phyloP scores from a whole-genome alignment of 306 rosid species.

The Ammopiptanthus mongolicus region DNA sequence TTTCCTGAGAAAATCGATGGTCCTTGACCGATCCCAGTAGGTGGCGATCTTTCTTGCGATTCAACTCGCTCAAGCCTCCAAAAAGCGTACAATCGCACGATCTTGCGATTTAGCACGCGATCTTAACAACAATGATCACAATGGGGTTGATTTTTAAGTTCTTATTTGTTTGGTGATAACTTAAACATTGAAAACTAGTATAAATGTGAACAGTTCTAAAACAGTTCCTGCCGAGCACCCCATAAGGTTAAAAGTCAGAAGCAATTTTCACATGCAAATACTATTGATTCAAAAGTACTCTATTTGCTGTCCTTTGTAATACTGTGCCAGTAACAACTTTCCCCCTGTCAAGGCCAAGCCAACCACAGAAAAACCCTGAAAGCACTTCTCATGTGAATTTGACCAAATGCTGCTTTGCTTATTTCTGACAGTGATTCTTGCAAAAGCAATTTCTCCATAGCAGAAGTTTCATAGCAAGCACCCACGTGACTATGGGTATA shows the following conservation, averaged over 20 bases:
- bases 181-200: background rate
- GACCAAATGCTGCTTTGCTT: conserved; percentile 2
- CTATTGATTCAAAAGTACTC: background rate
- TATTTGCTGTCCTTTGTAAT: background rate
- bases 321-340: background rate
- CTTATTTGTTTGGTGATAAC: background rate
- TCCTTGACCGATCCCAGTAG: no score
- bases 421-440: conserved; percentile 15
- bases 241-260: background rate
- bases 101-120: no score
- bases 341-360: background rate
- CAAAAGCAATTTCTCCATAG: background rate
- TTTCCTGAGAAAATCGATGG: no score
- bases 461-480: background rate
- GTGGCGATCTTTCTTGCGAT: no score
- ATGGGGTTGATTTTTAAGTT: background rate
- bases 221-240: background rate
- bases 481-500: conserved; percentile 59
- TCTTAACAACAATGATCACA: no score
- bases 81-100: no score
- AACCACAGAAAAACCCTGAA: background rate
- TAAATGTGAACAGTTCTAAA: background rate
- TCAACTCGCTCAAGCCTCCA: no score
- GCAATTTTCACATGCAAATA: background rate
- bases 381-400: background rate